Evolutionary conservation across 192 early-diverging fungal genomes (phyloP).

Genomic region (Borealophlyctis nickersoniae): DNA sequence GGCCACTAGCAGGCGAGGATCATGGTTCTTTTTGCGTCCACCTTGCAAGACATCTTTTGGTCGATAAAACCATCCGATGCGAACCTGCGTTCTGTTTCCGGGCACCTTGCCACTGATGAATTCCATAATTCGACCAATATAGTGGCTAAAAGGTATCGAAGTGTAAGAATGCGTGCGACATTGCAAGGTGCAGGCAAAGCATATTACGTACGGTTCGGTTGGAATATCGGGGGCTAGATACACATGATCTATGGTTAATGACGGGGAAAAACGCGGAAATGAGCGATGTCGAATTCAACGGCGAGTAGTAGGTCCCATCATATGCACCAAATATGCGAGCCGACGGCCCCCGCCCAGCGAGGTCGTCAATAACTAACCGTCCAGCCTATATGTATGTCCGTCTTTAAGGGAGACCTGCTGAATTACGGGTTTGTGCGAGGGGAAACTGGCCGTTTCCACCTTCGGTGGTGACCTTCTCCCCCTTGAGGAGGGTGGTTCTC

Average conservation of each 20-base stretch:
- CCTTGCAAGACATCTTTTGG: conserved; percentile 70
- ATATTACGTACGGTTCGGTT: conserved; percentile 64
- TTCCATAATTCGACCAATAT: conserved; percentile 78
- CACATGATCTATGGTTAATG: conserved; percentile 60
- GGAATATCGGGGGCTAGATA: conserved; percentile 69
- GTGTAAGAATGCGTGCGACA: neutral
- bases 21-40: conserved; percentile 50
- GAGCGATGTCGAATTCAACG: neutral
- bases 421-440: conserved; percentile 1
- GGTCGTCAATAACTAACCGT: conserved; percentile 16
- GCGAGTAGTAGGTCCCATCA: too few species aligned
- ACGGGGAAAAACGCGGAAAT: neutral
- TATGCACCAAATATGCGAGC: neutral
- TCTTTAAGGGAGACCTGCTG: conserved; percentile 18
- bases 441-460: neutral
- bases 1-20: conserved; percentile 73
- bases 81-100: conserved; percentile 32
- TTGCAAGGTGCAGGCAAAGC: neutral
- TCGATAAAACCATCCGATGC: conserved; percentile 55
- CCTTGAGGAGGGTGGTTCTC: neutral
- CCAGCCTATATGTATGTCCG: conserved; percentile 13
- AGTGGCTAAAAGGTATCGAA: conserved; percentile 29
- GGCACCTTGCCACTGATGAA: conserved; percentile 46
- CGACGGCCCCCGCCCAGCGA: neutral
- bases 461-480: neutral